phyloP scores from a whole-genome alignment of 2,329 filamentous ascomycete genomes.

The Epichloe amarillans region DNA sequence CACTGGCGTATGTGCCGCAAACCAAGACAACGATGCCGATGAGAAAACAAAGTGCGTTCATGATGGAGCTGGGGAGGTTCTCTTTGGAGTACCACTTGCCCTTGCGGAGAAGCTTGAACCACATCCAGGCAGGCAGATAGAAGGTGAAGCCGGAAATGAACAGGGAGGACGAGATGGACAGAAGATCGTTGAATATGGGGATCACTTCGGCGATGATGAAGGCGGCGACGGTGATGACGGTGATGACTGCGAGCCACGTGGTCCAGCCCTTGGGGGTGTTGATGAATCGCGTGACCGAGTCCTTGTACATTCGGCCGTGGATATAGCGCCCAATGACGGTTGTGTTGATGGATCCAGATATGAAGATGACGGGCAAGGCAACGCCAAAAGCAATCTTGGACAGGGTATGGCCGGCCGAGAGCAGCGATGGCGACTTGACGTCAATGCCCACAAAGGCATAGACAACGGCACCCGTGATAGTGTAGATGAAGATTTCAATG shows the following conservation, averaged over 20 bases:
- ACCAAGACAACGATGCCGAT: conserved; percentile 14
- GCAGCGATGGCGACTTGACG: conserved; percentile 54
- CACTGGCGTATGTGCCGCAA: conserved; percentile 14
- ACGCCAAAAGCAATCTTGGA: conserved; percentile 58
- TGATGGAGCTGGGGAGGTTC: conserved; percentile 12
- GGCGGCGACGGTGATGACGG: conserved; percentile 43
- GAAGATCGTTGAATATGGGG: conserved; percentile 55
- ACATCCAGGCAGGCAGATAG: conserved; percentile 26
- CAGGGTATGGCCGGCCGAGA: conserved; percentile 44
- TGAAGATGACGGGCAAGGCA: conserved; percentile 59
- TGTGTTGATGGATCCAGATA: conserved; percentile 58
- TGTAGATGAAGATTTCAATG: conserved; percentile 52
- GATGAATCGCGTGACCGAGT: conserved; percentile 31
- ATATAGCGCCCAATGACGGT: conserved; percentile 33
- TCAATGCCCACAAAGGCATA: conserved; percentile 54
- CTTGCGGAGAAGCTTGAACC: conserved; percentile 23
- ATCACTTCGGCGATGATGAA: conserved; percentile 62
- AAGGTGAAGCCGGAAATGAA: conserved; percentile 29
- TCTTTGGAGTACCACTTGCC: conserved; percentile 13
- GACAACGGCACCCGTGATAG: conserved; percentile 51
- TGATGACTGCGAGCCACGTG: conserved; percentile 45
- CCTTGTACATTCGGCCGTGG: conserved; percentile 30
- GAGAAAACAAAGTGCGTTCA: conserved; percentile 14
- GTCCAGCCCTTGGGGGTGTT: conserved; percentile 35
- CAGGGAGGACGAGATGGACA: conserved; percentile 36